phyloP scores from a whole-genome alignment of 2,329 filamentous ascomycete species.

The Beauveria brongniartii region DNA sequence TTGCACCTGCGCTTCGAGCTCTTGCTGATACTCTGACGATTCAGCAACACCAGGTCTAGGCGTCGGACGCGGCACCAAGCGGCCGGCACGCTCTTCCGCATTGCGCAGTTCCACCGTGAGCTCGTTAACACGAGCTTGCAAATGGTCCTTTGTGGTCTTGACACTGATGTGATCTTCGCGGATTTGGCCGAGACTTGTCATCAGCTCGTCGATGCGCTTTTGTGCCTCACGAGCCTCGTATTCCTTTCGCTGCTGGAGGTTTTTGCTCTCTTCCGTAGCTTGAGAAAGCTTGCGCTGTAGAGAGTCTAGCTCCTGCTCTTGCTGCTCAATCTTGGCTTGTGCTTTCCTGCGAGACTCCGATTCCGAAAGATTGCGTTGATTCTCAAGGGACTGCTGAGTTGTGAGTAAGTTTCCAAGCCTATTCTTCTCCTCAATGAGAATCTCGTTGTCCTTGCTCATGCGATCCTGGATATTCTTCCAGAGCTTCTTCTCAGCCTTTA shows the following conservation, averaged over 20 bases:
- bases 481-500: conserved; percentile 89
- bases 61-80: conserved; percentile 72
- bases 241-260: conserved; percentile 74
- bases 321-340: conserved; percentile 65
- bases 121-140: conserved; percentile 84
- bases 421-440: conserved; percentile 72
- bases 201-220: conserved; percentile 87
- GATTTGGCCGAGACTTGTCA: conserved; percentile 66
- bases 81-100: conserved; percentile 77
- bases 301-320: conserved; percentile 70
- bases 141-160: conserved; percentile 82
- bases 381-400: conserved; percentile 80
- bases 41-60: conserved; percentile 45
- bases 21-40: conserved; percentile 37
- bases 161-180: conserved; percentile 80
- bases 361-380: conserved; percentile 81
- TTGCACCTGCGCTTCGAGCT: conserved; percentile 56
- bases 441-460: conserved; percentile 80
- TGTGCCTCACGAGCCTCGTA: conserved; percentile 83
- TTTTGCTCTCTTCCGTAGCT: conserved; percentile 78
- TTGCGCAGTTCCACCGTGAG: conserved; percentile 79
- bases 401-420: conserved; percentile 75
- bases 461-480: conserved; percentile 92
- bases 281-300: conserved; percentile 77
- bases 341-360: conserved; percentile 73